phyloP scores from a whole-genome alignment of 164 flowering plant species.

The Tetracentron sinense region DNA sequence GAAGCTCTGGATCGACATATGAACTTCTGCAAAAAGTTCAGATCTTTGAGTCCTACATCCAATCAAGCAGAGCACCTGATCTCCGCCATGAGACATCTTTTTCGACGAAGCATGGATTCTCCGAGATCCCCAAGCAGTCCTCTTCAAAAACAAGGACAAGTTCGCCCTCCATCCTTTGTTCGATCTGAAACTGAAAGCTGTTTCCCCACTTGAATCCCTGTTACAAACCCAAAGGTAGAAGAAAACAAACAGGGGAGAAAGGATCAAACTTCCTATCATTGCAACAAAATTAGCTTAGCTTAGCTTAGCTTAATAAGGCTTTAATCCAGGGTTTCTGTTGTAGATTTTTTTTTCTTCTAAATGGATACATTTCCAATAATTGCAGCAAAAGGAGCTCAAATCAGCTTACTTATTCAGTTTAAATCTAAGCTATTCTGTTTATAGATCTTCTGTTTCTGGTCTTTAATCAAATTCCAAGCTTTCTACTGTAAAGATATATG shows the following conservation, averaged over 20 bases:
- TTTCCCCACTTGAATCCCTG: constrained; percentile 45
- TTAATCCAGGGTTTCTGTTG: not conserved
- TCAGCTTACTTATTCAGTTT: too few species aligned
- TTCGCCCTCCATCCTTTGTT: constrained; percentile 20
- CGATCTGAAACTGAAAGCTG: constrained; percentile 73
- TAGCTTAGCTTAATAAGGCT: not conserved
- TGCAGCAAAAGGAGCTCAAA: too few species aligned
- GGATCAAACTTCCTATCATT: too few species aligned
- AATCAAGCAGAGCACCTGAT: constrained; percentile 61
- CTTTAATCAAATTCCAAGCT: too few species aligned
- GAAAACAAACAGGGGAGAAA: not conserved
- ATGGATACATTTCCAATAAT: too few species aligned
- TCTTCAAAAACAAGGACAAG: constrained; percentile 2
- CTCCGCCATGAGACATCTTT: constrained; percentile 62
- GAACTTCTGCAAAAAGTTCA: constrained; percentile 58
- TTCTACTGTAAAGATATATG: too few species aligned
- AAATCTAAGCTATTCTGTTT: too few species aligned
- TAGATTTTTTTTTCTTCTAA: too few species aligned
- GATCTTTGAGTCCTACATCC: constrained; percentile 49
- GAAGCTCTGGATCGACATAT: constrained; percentile 68
- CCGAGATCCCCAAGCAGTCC: constrained; percentile 65
- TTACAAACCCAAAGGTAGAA: not conserved
- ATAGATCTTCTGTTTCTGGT: too few species aligned
- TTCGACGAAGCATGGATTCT: constrained; percentile 64
- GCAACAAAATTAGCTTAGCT: too few species aligned